Base-by-base conservation (phyloP, 371 early-diverging fungal genomes). In the Dichotomocladium elegans region DNA sequence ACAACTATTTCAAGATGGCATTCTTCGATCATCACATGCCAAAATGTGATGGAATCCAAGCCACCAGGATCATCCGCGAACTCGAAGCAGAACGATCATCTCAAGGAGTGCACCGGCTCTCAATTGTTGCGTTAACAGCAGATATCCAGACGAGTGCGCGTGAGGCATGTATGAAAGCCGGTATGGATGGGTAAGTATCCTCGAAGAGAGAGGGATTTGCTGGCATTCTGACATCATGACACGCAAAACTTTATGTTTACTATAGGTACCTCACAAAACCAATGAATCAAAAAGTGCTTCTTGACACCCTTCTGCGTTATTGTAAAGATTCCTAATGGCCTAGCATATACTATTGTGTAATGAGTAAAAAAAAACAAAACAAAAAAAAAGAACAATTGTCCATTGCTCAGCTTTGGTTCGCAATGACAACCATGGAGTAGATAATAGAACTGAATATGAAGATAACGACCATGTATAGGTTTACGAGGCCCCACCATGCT, bases 1-100 rank as follows among this genome's bases (percentile, higher is more conserved):
- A 40, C 3, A 51, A 60, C 0, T 63, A 63, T 47, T 74, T 70
- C 41, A 49, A 41, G 8, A 68, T 74, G 68, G 74, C 58, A 1
- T 70, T 74, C 28, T 74, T 74, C 60, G 74, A 74, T 55, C 71
- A 74, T 51, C 74, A 74, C 49, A 74, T 74, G 74, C 74, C 74
- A 15, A 68, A 69, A 63, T 74, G 75, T 41, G 75, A 74, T 61
- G 75, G 75, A 30, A 72, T 74, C 2, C 71, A 69, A 42, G 75
- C 75, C 3, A 66, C 75, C 2, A 72, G 62, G 22, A 41, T 61
- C 17, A 71, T 74, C 6, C 37, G 75, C 41, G 51, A 61, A 15
- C 51, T 62, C n/a, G 75, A 74, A 52, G 24, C 30, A 14, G 41
- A 47, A 11, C n/a, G n/a, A n/a, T 56, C 60, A 24, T 17, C n/a